These are phyloP conservation scores for Botrytis sinoallii DNA, from an alignment of 2,329 filamentous ascomycete species.

Conservation along the genomic window DNA sequence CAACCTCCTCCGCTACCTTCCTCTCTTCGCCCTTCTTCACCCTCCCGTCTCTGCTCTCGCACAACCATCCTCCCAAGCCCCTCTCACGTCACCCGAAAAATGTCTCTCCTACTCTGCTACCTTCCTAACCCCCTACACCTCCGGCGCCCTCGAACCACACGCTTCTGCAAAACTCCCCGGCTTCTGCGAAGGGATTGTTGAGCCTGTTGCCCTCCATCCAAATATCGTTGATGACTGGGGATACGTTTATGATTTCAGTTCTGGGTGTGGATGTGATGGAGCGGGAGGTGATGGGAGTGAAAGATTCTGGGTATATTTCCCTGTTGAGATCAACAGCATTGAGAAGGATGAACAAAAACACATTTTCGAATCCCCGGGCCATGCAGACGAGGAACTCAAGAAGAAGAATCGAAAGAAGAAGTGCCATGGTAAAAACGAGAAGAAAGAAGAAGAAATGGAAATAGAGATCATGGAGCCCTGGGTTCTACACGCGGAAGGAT, in stretches of 20 bases:
- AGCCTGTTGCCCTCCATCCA: neutral
- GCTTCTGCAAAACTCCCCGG: neutral
- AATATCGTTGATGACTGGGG: neutral
- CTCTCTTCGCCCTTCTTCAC: neutral
- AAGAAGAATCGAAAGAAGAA: neutral
- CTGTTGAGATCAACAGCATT: neutral
- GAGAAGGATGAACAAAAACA: neutral
- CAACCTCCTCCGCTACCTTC: neutral
- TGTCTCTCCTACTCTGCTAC: neutral
- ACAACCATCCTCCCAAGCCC: neutral
- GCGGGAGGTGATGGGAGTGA: neutral
- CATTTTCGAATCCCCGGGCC: neutral
- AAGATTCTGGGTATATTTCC: slow-evolving; percentile 10
- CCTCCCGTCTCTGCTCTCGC: neutral
- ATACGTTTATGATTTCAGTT: slow-evolving; percentile 2
- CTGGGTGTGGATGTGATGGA: neutral
- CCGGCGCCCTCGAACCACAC: neutral
- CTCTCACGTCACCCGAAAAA: neutral
- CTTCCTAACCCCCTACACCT: neutral
- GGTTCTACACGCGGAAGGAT: neutral
- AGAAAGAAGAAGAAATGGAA: neutral
- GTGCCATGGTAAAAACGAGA: neutral
- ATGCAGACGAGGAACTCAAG: neutral
- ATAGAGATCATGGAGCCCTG: slow-evolving; percentile 1
- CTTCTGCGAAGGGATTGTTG: neutral